Conservation (phyloP, 2,329 filamentous ascomycete species). For the Penicillium sp. region DNA sequence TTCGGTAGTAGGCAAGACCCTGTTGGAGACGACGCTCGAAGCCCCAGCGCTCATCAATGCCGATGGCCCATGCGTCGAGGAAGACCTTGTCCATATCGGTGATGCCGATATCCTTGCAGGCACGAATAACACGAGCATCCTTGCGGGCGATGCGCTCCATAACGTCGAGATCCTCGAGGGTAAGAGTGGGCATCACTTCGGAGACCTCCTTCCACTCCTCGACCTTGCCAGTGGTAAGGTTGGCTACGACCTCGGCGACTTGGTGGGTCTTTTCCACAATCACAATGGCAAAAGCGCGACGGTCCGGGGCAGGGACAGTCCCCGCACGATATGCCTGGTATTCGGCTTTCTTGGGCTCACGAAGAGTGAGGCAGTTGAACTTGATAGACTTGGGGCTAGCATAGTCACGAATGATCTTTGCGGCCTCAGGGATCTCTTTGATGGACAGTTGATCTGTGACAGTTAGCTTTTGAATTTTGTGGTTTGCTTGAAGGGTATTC, state of each 20-base stretch:
- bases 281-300: constrained; percentile 51
- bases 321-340: constrained; percentile 37
- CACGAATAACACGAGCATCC: constrained; percentile 35
- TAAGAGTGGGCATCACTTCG: constrained; percentile 51
- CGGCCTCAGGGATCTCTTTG: constrained; percentile 29
- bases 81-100: constrained; percentile 39
- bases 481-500: too few species aligned
- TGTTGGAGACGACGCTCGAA: constrained; percentile 37
- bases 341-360: constrained; percentile 44
- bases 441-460: constrained; percentile 30
- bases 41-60: constrained; percentile 39
- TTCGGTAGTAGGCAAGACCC: constrained; percentile 37
- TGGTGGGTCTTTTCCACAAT: constrained; percentile 39
- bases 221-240: constrained; percentile 27
- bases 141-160: constrained; percentile 36
- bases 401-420: constrained; percentile 31
- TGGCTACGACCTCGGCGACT: constrained; percentile 32
- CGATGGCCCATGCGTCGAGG: constrained; percentile 41
- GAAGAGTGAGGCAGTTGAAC: constrained; percentile 56
- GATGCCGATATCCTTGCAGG: constrained; percentile 38
- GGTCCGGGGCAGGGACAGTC: constrained; percentile 32
- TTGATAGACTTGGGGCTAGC: constrained; percentile 33
- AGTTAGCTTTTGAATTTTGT: constrained; percentile 2
- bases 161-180: constrained; percentile 37
- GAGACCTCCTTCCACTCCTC: constrained; percentile 38